Base-by-base conservation (phyloP, 768 basidiomycete species). In the Auricularia auricula-judae region DNA sequence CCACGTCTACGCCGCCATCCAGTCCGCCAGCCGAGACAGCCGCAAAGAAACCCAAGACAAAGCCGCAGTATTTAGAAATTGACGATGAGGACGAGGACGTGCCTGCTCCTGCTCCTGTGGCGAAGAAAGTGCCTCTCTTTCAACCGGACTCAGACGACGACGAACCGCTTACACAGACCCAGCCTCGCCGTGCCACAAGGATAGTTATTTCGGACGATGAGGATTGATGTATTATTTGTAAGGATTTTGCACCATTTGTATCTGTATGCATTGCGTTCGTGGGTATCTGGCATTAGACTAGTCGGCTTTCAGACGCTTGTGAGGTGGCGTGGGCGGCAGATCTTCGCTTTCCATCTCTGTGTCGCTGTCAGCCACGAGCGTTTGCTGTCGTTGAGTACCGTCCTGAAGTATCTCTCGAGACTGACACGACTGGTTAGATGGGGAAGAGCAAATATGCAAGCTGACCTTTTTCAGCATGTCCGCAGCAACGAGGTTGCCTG, bases 381-480 rank as follows among this genome's bases (percentile, higher is more conserved):
- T 42, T 42, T 42, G 47, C 16, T 51, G 47, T 10, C 21, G 47
- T 18, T 51, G 47, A 18, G 47, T 51, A 18, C 21, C 18, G 18
- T 51, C 47, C 18, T 16, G 47, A 21, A 51, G 21, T 10, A 51
- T 18, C 1, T 51, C 47, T 5, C 47, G 8, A 4, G 18, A 51
- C 47, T 51, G 47, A 10, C 11, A 2, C 21, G 47, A 18, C 18
- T 18, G 14, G 11, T 18, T 14, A 21, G 11, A 10, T 18, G 47
- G 18, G 5, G 8, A 51, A 4, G 11, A 12, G 14, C 18, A 11
- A 8, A 51, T 1, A 16, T 16, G 16, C 21, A 1, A 18, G 39
- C 39, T 8, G 47, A 80, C 90, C 79, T 84, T 83, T 42, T 74
- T 70, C 11, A 88, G 72, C 69, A 89, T 86, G 0, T 75, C 75